Percentiles rank a stretch among this genome's conserved stretches.
These are phyloP conservation scores for Knoxia roxburghii DNA, from an alignment of 257 asterid species.

Conservation along the genomic window DNA sequence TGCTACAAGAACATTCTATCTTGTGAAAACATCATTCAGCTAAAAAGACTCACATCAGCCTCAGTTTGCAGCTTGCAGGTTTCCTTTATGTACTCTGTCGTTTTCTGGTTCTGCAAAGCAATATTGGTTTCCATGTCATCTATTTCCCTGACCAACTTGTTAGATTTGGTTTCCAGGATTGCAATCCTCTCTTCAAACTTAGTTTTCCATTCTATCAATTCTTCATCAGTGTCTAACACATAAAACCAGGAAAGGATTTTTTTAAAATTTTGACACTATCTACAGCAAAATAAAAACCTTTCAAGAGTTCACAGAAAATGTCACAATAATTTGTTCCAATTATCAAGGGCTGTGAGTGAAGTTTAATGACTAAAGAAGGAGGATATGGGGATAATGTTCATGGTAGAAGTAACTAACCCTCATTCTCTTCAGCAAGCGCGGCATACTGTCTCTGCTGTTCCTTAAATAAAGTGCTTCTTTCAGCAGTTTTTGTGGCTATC, in stretches of 20 bases:
- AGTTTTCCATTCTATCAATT: conserved; percentile 83
- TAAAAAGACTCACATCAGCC: conserved; percentile 46
- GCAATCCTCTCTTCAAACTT: conserved; percentile 77
- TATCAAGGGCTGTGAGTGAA: background rate
- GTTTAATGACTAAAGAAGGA: background rate
- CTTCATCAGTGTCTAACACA: conserved; percentile 82
- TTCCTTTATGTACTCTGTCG: conserved; percentile 36
- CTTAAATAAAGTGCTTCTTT: conserved; percentile 76
- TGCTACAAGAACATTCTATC: conserved; percentile 14
- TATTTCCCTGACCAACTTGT: conserved; percentile 68
- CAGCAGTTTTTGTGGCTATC: conserved; percentile 71
- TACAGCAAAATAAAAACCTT: background rate
- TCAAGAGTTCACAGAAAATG: background rate
- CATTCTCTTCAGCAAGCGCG: conserved; percentile 66
- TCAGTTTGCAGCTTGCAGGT: conserved; percentile 72
- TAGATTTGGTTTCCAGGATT: conserved; percentile 43
- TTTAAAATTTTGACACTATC: background rate
- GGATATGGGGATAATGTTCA: conserved; percentile 1
- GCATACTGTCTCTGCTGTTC: conserved; percentile 58
- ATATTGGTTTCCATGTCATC: conserved; percentile 49
- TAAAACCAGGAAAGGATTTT: conserved; percentile 7
- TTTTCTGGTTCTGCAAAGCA: conserved; percentile 32
- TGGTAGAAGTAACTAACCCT: conserved; percentile 43
- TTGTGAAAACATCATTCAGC: conserved; percentile 18
- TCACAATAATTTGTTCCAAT: background rate